phyloP scores from a whole-genome alignment of 1,284 basidiomycete genomes.

The Ganoderma boninense region DNA sequence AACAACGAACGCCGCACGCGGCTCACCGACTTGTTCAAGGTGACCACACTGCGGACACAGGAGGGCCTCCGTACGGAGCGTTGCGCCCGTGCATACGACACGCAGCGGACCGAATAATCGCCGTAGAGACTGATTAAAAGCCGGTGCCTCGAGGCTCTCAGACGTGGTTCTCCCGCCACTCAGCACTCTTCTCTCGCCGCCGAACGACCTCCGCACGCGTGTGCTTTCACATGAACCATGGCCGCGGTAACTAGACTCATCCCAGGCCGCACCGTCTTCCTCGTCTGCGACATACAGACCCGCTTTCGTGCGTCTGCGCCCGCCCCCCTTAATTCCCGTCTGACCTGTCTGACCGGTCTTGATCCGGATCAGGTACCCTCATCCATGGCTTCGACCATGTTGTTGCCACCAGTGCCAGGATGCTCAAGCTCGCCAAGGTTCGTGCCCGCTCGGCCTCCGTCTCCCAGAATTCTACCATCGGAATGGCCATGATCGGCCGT shows the following conservation, averaged over 20 bases:
- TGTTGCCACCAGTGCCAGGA: conserved; percentile 73
- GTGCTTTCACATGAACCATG: conserved; percentile 11
- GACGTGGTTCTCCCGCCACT: conserved; percentile 1
- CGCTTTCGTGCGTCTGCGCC: conserved; percentile 69
- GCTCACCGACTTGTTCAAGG: neutral
- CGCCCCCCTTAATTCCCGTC: neutral
- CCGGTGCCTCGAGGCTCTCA: conserved; percentile 10
- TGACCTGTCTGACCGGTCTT: conserved; percentile 5
- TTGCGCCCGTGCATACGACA: neutral
- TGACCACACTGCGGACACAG: neutral
- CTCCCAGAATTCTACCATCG: neutral
- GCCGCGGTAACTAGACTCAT: conserved; percentile 50
- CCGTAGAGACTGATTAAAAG: conserved; percentile 6
- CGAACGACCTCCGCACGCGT: conserved; percentile 1
- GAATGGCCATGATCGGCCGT: neutral
- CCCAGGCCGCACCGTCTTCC: conserved; percentile 65
- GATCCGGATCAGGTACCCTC: conserved; percentile 48
- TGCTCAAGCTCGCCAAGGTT: conserved; percentile 82
- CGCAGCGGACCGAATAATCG: conserved; percentile 1
- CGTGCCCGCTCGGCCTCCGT: conserved; percentile 9
- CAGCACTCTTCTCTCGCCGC: neutral
- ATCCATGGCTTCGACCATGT: conserved; percentile 80
- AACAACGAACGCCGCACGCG: neutral
- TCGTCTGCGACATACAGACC: conserved; percentile 84
- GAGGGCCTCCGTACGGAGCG: neutral